Evolutionary conservation across 2,329 filamentous ascomycete species (phyloP).

Genomic region (Spiromastix sp.): DNA sequence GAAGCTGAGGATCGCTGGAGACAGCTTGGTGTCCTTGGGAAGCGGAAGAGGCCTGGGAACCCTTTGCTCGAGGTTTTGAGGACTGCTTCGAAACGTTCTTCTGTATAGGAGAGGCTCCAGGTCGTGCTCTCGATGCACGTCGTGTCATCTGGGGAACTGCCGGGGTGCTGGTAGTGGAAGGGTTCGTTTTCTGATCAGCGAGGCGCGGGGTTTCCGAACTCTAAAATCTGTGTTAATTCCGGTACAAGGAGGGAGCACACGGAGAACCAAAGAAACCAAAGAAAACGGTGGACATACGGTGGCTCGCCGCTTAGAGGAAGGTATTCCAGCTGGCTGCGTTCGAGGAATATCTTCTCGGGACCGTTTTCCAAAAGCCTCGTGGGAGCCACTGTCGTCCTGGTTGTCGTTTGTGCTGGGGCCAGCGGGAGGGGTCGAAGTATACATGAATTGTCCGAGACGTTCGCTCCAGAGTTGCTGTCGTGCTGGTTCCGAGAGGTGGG

Average conservation of each 20-base stretch:
- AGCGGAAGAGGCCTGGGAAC: too few species aligned
- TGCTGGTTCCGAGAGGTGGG: constrained; percentile 31
- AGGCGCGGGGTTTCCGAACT: constrained; percentile 27
- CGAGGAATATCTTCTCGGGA: constrained; percentile 31
- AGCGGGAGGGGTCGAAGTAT: constrained; percentile 13
- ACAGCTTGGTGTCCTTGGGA: too few species aligned
- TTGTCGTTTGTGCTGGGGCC: constrained; percentile 13
- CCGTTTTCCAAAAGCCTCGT: constrained; percentile 31
- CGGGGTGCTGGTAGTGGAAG: constrained; percentile 22
- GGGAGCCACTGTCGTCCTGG: constrained; percentile 12
- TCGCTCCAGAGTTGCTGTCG: constrained; percentile 31
- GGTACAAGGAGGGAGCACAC: constrained; percentile 14
- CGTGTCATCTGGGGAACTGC: constrained; percentile 16
- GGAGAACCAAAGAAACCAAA: constrained; percentile 22
- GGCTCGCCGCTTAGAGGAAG: constrained; percentile 34
- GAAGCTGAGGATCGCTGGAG: not conserved
- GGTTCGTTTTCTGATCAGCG: constrained; percentile 21
- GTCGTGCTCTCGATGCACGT: constrained; percentile 21
- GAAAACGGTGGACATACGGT: constrained; percentile 35
- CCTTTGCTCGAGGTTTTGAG: too few species aligned
- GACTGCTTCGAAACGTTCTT: not conserved
- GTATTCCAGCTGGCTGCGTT: constrained; percentile 29
- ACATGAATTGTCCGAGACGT: constrained; percentile 29
- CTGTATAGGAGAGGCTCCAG: constrained; percentile 4
- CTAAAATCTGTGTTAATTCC: constrained; percentile 33